Conservation (phyloP, 441 rosid species). For the Kokia cookei region DNA sequence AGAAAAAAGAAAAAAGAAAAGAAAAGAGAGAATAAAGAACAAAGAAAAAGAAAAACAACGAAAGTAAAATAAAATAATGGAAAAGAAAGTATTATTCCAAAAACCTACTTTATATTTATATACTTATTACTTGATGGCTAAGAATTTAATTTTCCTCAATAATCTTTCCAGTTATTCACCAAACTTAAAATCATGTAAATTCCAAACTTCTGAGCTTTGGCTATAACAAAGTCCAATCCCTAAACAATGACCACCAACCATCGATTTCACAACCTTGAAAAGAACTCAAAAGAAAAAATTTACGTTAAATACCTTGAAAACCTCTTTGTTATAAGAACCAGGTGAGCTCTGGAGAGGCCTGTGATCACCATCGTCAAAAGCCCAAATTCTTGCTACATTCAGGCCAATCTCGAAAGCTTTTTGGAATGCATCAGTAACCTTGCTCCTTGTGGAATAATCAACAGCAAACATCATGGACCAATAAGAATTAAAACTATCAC, state of each 20-base stretch:
- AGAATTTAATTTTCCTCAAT: slow-evolving; percentile 7
- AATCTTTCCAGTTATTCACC: slow-evolving; percentile 27
- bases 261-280: slow-evolving; percentile 4
- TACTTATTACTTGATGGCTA: no score
- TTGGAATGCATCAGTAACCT: slow-evolving; percentile 30
- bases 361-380: slow-evolving; percentile 45
- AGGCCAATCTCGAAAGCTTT: slow-evolving; percentile 37
- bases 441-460: slow-evolving; percentile 30
- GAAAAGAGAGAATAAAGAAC: no score
- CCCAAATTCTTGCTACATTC: slow-evolving; percentile 58
- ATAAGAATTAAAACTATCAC: slow-evolving; percentile 66
- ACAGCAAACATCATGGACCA: slow-evolving; percentile 51
- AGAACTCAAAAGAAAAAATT: no score
- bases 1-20: no score
- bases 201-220: slow-evolving; percentile 21
- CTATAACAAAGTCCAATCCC: slow-evolving; percentile 33
- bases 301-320: slow-evolving; percentile 26
- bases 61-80: no score
- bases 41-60: no score
- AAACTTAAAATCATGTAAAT: slow-evolving; percentile 25
- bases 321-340: slow-evolving; percentile 30
- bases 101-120: no score
- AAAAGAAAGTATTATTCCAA: no score
- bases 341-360: slow-evolving; percentile 42
- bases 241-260: background rate